A percentile compares a stretch with the other conserved stretches of the same genome.
phyloP scores from a whole-genome alignment of 2,329 filamentous ascomycete species.

The Trichoderma pleuroti region DNA sequence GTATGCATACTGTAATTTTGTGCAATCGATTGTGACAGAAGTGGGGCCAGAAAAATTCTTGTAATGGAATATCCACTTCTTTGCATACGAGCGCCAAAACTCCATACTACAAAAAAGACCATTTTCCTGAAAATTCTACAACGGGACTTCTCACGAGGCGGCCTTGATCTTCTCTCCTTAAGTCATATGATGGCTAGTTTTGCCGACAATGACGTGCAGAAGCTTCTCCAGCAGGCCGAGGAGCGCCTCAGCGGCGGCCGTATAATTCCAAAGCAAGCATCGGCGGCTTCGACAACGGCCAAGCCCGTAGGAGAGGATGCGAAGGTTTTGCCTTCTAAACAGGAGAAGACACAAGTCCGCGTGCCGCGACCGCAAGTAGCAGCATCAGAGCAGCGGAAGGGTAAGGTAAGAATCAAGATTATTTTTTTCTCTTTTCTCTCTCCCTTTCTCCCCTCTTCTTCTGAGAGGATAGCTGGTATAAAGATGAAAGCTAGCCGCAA shows the following conservation, averaged over 20 bases:
- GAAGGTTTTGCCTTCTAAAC: neutral
- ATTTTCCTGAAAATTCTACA: neutral
- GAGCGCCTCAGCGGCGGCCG: constrained; percentile 11
- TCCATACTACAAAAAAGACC: neutral
- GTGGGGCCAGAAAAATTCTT: constrained; percentile 11
- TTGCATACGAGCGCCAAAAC: neutral
- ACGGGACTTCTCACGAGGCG: neutral
- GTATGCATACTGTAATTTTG: neutral
- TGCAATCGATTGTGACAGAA: neutral
- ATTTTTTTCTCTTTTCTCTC: neutral
- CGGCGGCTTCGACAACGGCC: neutral
- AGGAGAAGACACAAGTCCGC: constrained; percentile 22
- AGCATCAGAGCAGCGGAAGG: neutral
- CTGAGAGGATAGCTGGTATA: constrained; percentile 14
- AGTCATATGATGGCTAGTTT: constrained; percentile 20
- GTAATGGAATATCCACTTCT: constrained; percentile 8
- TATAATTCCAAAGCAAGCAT: neutral
- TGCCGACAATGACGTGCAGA: constrained; percentile 18
- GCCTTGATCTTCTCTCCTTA: neutral
- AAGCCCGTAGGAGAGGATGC: neutral
- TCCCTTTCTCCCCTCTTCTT: neutral
- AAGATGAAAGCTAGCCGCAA: constrained; percentile 42
- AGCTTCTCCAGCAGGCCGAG: constrained; percentile 23
- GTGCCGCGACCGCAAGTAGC: constrained; percentile 9
- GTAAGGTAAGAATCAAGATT: constrained; percentile 29